A percentile compares a stretch with the other conserved stretches of the same genome.
These are phyloP conservation scores for Medicago truncatula DNA, from an alignment of 306 rosid genomes.

Conservation along the genomic window DNA sequence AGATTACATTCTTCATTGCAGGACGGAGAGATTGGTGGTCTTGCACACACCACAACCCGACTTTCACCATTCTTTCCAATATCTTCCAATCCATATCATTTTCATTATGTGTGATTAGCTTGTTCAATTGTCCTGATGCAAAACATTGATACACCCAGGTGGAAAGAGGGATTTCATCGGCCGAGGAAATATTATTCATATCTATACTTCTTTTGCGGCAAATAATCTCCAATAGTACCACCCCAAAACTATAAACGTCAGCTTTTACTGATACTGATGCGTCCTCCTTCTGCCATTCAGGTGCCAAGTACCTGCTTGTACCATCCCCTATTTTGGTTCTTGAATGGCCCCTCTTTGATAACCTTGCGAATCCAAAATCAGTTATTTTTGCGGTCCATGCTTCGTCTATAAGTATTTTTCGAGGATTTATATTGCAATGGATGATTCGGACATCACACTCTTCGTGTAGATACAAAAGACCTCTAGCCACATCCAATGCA, in stretches of 20 bases:
- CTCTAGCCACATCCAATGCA: conserved; percentile 45
- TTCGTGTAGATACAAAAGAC: conserved; percentile 49
- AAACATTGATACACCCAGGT: conserved; percentile 49
- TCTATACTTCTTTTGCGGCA: conserved; percentile 42
- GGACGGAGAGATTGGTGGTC: conserved; percentile 46
- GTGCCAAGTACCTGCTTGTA: conserved; percentile 45
- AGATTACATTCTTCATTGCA: conserved; percentile 43
- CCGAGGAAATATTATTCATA: conserved; percentile 17
- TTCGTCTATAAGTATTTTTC: conserved; percentile 53
- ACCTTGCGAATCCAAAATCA: conserved; percentile 53
- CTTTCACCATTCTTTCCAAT: conserved; percentile 55
- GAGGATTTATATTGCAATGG: conserved; percentile 53
- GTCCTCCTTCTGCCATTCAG: conserved; percentile 45
- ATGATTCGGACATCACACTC: conserved; percentile 46
- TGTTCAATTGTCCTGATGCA: conserved; percentile 34
- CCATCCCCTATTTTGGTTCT: not conserved
- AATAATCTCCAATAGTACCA: conserved; percentile 43
- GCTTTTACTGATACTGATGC: conserved; percentile 36
- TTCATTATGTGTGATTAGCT: conserved; percentile 13
- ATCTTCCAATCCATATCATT: conserved; percentile 42
- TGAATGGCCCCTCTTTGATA: conserved; percentile 7
- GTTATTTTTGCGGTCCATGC: conserved; percentile 47
- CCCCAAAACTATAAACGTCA: conserved; percentile 47
- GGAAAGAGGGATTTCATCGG: conserved; percentile 34
- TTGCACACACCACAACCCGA: conserved; percentile 55